Percentiles rank a stretch among this genome's conserved stretches.
phyloP scores from a whole-genome alignment of 345 rosid genomes.

The Gossypium sturtianum region DNA sequence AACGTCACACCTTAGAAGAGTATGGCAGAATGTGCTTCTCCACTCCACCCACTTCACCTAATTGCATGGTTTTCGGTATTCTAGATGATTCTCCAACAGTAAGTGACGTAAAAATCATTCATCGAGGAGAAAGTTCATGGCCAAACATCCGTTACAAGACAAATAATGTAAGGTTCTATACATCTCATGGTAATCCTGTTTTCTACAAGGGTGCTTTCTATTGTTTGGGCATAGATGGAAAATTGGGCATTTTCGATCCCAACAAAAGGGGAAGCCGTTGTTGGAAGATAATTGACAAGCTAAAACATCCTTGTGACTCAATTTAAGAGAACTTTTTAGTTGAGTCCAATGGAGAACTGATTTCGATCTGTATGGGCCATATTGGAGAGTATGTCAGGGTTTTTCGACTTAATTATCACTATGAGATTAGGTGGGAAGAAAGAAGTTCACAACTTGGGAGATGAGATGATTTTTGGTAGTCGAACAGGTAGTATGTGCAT shows the following conservation, averaged over 20 bases:
- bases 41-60: not conserved
- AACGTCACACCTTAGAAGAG: not conserved
- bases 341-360: not conserved
- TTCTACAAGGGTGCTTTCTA: not conserved
- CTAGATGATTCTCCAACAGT: not conserved
- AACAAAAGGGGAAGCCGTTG: not conserved
- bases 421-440: not conserved
- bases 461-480: not conserved
- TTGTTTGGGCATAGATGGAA: not conserved
- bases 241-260: not conserved
- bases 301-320: not conserved
- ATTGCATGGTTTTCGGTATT: not conserved
- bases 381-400: not conserved
- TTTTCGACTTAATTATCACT: not conserved
- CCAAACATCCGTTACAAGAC: not conserved
- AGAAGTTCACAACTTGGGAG: not conserved
- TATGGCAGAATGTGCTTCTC: not conserved
- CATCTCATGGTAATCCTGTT: not conserved
- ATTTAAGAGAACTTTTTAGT: not conserved
- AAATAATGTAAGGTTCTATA: not conserved
- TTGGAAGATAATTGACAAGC: not conserved
- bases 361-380: not conserved
- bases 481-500: not conserved
- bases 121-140: not conserved
- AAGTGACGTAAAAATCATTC: not conserved